phyloP scores from a whole-genome alignment of 2,329 filamentous ascomycete species.

The Xylaria sp. region DNA sequence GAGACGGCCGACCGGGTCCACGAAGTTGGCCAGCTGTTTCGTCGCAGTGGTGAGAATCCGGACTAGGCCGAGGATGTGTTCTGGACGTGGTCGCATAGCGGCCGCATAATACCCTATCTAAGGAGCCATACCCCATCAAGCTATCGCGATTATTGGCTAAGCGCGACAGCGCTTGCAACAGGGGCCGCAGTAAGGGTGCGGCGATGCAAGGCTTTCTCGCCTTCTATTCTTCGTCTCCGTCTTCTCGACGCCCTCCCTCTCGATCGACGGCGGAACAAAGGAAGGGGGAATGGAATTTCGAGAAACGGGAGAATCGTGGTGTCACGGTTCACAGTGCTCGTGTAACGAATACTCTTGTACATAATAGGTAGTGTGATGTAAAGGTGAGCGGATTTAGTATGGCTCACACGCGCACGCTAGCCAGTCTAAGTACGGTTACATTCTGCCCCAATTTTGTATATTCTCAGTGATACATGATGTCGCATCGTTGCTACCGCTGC shows the following conservation, averaged over 20 bases:
- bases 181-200: conserved; percentile 40
- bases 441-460: conserved; percentile 19
- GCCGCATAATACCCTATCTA: conserved; percentile 28
- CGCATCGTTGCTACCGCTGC: not conserved
- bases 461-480: not conserved
- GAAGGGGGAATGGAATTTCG: not conserved
- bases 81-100: not conserved
- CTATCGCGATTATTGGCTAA: conserved; percentile 42
- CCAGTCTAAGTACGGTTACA: conserved; percentile 19
- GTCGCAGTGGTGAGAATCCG: conserved; percentile 18
- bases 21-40: conserved; percentile 12
- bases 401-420: conserved; percentile 14
- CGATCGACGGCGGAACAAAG: not conserved
- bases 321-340: conserved; percentile 10
- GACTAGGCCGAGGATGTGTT: conserved; percentile 21
- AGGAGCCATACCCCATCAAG: conserved; percentile 26
- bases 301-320: conserved; percentile 3
- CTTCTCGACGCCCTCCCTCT: not conserved
- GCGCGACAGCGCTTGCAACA: conserved; percentile 35
- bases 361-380: conserved; percentile 16
- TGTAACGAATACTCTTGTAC: conserved; percentile 4
- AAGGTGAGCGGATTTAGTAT: not conserved
- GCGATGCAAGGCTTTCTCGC: conserved; percentile 45
- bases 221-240: conserved; percentile 28
- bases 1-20: conserved; percentile 22